Percentiles rank a stretch among this genome's conserved stretches.
These are phyloP conservation scores for Auxenochlorella protothecoides DNA, from an alignment of 139 green algal species.

Conservation along the genomic window DNA sequence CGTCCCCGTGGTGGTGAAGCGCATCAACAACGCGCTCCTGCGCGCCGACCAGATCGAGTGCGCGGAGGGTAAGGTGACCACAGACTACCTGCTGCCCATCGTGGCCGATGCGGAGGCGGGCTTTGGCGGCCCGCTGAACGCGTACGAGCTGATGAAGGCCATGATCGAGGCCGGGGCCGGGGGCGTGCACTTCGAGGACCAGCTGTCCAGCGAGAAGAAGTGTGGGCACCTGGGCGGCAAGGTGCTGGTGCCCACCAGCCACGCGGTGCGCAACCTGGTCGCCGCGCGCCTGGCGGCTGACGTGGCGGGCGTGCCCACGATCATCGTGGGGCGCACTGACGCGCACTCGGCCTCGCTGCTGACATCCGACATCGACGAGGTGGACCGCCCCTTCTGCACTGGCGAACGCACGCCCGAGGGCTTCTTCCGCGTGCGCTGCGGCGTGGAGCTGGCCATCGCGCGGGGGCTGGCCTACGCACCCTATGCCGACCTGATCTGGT, in stretches of 20 bases:
- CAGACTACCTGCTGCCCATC: conserved; percentile 58
- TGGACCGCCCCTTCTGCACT: conserved; percentile 68
- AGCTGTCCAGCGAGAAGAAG: conserved; percentile 53
- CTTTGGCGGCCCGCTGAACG: conserved; percentile 80
- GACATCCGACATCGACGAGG: conserved; percentile 69
- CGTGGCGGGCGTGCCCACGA: conserved; percentile 52
- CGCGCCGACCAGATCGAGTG: conserved; percentile 70
- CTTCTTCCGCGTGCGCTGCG: conserved; percentile 61
- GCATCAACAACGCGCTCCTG: conserved; percentile 64
- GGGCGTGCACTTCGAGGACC: conserved; percentile 74
- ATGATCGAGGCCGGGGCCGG: conserved; percentile 68
- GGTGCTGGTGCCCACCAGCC: conserved; percentile 57
- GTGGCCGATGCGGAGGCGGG: conserved; percentile 78
- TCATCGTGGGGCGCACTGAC: conserved; percentile 73
- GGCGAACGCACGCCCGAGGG: conserved; percentile 73
- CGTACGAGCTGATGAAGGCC: conserved; percentile 68
- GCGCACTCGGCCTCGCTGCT: conserved; percentile 68
- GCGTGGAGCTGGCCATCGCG: conserved; percentile 62
- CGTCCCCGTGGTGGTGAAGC: conserved; percentile 53
- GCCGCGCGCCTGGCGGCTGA: conserved; percentile 69
- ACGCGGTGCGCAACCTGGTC: conserved; percentile 64
- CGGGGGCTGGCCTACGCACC: conserved; percentile 76
- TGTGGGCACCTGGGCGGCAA: conserved; percentile 76
- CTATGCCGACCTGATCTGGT: conserved; percentile 81
- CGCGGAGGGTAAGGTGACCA: conserved; percentile 45